Evolutionary conservation across 2,329 filamentous ascomycete genomes (phyloP).

Genomic region (Mycosphaerelloides madeirae): DNA sequence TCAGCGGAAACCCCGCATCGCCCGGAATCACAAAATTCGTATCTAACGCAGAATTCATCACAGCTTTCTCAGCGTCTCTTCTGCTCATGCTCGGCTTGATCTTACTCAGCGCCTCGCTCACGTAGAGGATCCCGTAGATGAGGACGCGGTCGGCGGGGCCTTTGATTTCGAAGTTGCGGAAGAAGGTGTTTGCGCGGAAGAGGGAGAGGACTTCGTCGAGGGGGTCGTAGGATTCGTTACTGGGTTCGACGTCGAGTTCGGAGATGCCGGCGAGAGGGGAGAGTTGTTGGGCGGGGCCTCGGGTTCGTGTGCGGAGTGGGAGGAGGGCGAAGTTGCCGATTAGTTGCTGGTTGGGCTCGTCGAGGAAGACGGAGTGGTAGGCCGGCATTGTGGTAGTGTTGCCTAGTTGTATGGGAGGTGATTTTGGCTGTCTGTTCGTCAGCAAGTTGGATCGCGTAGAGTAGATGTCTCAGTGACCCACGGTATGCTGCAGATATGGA

Average conservation of each 20-base stretch:
- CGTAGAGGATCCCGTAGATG: conserved; percentile 93
- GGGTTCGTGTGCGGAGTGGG: conserved; percentile 87
- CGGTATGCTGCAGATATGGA: too few relatives aligned
- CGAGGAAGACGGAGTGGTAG: conserved; percentile 94
- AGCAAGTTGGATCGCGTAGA: neutral
- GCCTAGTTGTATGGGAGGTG: conserved; percentile 1
- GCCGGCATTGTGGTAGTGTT: conserved; percentile 45
- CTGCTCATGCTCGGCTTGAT: conserved; percentile 69
- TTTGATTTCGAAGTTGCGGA: conserved; percentile 99
- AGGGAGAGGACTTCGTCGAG: conserved; percentile 88
- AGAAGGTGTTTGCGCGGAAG: conserved; percentile 97
- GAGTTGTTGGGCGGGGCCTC: conserved; percentile 89
- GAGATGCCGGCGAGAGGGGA: conserved; percentile 53
- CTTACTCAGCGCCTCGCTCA: conserved; percentile 84
- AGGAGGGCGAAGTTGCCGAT: conserved; percentile 90
- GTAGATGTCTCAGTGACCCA: too few relatives aligned
- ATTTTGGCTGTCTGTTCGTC: neutral
- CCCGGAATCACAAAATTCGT: conserved; percentile 90
- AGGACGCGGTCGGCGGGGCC: conserved; percentile 89
- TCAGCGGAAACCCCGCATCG: conserved; percentile 86
- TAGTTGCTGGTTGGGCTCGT: conserved; percentile 66
- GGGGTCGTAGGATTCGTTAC: conserved; percentile 90
- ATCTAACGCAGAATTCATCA: conserved; percentile 87
- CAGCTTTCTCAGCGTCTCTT: conserved; percentile 67
- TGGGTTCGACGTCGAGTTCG: conserved; percentile 63